Evolutionary conservation across 192 early-diverging fungal species (phyloP).

Genomic region (Backusella australiensis): DNA sequence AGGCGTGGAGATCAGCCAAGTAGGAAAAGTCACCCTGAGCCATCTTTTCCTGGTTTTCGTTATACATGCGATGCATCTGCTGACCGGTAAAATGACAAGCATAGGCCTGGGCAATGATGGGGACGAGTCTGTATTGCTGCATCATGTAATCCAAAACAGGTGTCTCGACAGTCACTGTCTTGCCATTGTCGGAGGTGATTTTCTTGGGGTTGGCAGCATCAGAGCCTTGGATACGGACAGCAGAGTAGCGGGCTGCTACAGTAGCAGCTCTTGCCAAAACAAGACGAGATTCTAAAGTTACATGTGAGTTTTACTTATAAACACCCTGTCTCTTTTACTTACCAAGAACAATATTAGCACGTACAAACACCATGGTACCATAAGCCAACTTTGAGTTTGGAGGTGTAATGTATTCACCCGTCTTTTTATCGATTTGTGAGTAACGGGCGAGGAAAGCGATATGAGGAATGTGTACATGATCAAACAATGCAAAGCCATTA

Average conservation of each 20-base stretch:
- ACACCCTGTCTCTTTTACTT: neutral
- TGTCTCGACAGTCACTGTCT: constrained; percentile 37
- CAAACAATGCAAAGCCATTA: constrained; percentile 40
- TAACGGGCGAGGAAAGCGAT: constrained; percentile 60
- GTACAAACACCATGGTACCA: constrained; percentile 64
- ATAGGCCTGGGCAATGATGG: constrained; percentile 53
- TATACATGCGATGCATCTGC: constrained; percentile 34
- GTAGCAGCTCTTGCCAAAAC: constrained; percentile 48
- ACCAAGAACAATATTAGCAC: constrained; percentile 55
- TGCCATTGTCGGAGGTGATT: neutral
- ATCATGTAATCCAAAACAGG: constrained; percentile 52
- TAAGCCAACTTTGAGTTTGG: constrained; percentile 59
- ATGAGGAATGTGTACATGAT: constrained; percentile 54
- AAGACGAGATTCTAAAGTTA: constrained; percentile 34
- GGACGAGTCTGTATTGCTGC: constrained; percentile 51
- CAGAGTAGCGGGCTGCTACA: constrained; percentile 46
- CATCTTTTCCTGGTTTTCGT: constrained; percentile 49
- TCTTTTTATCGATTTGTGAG: constrained; percentile 49
- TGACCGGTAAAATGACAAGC: constrained; percentile 42
- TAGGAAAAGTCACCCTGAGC: constrained; percentile 57
- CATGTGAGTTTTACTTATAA: neutral
- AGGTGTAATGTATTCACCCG: constrained; percentile 58
- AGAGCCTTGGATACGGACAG: constrained; percentile 47
- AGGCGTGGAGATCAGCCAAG: constrained; percentile 72
- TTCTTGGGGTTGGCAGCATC: constrained; percentile 41